Evolutionary conservation across 306 rosid species (phyloP).

Genomic region (Cucumis sativus): DNA sequence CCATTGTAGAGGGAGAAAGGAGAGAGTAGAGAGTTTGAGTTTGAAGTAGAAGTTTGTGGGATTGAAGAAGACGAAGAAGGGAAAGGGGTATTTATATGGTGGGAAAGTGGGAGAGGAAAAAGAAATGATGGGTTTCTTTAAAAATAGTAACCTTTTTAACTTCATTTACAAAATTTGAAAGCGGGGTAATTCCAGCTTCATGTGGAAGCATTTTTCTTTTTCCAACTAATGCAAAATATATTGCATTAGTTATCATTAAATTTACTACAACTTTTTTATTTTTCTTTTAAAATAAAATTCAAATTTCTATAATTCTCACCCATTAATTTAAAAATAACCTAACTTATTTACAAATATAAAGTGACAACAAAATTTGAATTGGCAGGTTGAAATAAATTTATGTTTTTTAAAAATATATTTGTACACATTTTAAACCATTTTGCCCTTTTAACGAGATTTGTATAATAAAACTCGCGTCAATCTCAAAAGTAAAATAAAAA

Average conservation of each 20-base stretch:
- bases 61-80: conserved; percentile 8
- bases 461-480: no score
- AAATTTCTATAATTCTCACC: no score
- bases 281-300: no score
- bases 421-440: no score
- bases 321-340: no score
- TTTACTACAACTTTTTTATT: no score
- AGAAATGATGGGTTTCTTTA: background rate
- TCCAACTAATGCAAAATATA: background rate
- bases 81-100: conserved; percentile 46
- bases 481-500: no score
- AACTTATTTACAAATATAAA: no score
- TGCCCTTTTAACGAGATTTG: no score
- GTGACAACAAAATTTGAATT: no score
- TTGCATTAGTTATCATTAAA: background rate
- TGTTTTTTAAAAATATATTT: no score
- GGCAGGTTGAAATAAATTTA: no score
- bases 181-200: background rate
- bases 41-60: background rate
- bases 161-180: background rate
- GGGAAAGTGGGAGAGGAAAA: background rate
- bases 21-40: background rate
- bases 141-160: background rate
- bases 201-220: background rate
- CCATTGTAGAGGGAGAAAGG: conserved; percentile 16